A percentile compares a stretch with the other conserved stretches of the same genome.
phyloP scores from a whole-genome alignment of 2,329 filamentous ascomycete genomes.

The Lomentospora prolificans region DNA sequence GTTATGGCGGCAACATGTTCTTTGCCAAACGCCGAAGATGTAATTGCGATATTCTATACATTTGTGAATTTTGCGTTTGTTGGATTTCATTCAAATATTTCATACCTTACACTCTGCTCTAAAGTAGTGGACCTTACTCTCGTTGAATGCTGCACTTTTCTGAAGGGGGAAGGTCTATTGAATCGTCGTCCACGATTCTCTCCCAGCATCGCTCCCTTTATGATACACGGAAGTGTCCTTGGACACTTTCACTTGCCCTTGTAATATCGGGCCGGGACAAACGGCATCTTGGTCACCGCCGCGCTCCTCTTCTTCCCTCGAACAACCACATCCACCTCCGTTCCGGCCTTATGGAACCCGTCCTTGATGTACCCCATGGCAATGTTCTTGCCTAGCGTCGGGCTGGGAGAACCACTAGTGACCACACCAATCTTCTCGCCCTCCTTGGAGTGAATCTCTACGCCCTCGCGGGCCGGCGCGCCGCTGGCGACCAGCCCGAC shows the following conservation, averaged over 20 bases:
- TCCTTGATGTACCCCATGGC: slow-evolving; percentile 89
- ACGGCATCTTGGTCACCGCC: slow-evolving; percentile 79
- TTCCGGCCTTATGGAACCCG: slow-evolving; percentile 74
- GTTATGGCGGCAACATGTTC: slow-evolving; percentile 17
- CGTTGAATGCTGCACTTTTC: too few species aligned
- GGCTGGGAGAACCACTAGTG: slow-evolving; percentile 85
- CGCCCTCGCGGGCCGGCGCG: slow-evolving; percentile 82
- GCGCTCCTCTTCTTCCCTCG: slow-evolving; percentile 68
- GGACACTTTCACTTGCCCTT: slow-evolving; percentile 24
- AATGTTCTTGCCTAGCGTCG: slow-evolving; percentile 79
- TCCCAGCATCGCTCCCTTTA: too few species aligned
- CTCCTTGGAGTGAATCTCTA: slow-evolving; percentile 58
- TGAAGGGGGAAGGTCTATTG: too few species aligned
- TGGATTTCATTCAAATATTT: too few species aligned
- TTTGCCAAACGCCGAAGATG: too few species aligned
- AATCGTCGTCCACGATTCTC: too few species aligned
- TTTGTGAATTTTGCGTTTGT: not conserved
- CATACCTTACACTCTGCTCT: too few species aligned
- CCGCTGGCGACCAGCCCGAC: slow-evolving; percentile 77
- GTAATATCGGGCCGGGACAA: slow-evolving; percentile 71
- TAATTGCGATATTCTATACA: too few species aligned
- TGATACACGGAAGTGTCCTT: too few species aligned
- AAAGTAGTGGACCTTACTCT: too few species aligned
- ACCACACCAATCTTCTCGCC: slow-evolving; percentile 65
- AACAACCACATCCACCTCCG: slow-evolving; percentile 68